Evolutionary conservation across 2,329 filamentous ascomycete species (phyloP).

Genomic region (Aspergillus sp.): DNA sequence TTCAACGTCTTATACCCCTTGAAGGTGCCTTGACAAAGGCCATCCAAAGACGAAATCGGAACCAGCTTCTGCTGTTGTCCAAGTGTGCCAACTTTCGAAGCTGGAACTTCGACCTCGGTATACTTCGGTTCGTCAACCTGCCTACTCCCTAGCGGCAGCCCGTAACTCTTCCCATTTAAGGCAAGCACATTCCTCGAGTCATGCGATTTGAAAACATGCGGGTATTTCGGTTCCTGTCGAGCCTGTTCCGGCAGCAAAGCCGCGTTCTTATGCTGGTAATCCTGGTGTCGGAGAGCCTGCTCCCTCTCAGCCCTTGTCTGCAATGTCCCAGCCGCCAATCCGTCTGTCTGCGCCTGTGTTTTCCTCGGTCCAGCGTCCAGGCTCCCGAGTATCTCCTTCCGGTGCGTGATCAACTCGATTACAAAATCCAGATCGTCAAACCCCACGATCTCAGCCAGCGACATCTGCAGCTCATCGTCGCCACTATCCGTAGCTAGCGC

Average conservation of each 20-base stretch:
- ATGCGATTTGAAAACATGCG: slow-evolving; percentile 86
- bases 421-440: slow-evolving; percentile 93
- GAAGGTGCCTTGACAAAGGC: slow-evolving; percentile 86
- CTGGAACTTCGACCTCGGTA: slow-evolving; percentile 86
- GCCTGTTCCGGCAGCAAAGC: slow-evolving; percentile 68
- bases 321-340: slow-evolving; percentile 55
- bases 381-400: slow-evolving; percentile 63
- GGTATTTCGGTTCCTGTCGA: slow-evolving; percentile 73
- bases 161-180: slow-evolving; percentile 76
- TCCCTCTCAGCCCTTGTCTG: slow-evolving; percentile 77
- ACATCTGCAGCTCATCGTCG: slow-evolving; percentile 88
- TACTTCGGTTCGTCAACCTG: slow-evolving; percentile 74
- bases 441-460: slow-evolving; percentile 83
- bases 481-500: slow-evolving; percentile 68
- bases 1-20: slow-evolving; percentile 91
- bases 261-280: slow-evolving; percentile 80
- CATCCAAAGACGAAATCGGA: slow-evolving; percentile 78
- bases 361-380: slow-evolving; percentile 22
- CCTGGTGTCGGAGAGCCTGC: slow-evolving; percentile 70
- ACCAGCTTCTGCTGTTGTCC: slow-evolving; percentile 73
- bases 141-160: slow-evolving; percentile 72
- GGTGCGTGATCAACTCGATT: slow-evolving; percentile 80
- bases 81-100: slow-evolving; percentile 72
- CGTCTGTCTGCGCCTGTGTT: slow-evolving; percentile 43
- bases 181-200: slow-evolving; percentile 84